Base-by-base conservation (phyloP, 306 rosid genomes). In the Fragaria vesca region DNA sequence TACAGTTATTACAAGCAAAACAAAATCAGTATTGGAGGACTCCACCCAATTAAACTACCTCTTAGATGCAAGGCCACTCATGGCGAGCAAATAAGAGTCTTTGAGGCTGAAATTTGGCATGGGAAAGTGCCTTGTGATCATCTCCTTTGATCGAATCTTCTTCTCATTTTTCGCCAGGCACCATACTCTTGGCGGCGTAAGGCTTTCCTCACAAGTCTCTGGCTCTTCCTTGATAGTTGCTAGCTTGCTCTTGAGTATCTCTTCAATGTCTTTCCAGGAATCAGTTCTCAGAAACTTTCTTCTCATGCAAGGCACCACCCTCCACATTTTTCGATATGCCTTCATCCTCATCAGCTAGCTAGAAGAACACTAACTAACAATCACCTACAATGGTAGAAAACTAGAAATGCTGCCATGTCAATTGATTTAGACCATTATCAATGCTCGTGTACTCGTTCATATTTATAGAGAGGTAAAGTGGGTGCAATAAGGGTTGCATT, bases 191-290 rank as follows among this genome's bases (percentile, higher is more conserved):
- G 89, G 85, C 4, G 86, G 81, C 75, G 86, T 73, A 17, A 69
- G 62, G 60, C 50, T 81, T 81, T 86, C 90, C 42, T 89, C 91
- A 62, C 81, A 82, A 9, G 54, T 54, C 43, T 91, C 97, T n/a
- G 94, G 91, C 75, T 89, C 97, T 80, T 91, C 97, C 63, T 69
- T 80, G 60, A 91, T 91, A 11, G 92, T 89, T 58, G 92, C 82
- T 80, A 91, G 92, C 87, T 89, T 91, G 80, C 87, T 83, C 84
- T 90, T 86, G 79, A 89, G 83, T 78, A 91, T 88, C 32, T 89
- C 90, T 72, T 88, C 94, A 76, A 85, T 88, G 75, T 88, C 93
- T 70, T 83, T 85, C 83, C 82, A 83, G 1, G 91, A 91, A 4
- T 88, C 91, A 4, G 81, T 80, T 73, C 87, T 58, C 68, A 87